Evolutionary conservation across 352 stramenopile genomes (phyloP).

Genomic region (Halophytophthora batemanensis): DNA sequence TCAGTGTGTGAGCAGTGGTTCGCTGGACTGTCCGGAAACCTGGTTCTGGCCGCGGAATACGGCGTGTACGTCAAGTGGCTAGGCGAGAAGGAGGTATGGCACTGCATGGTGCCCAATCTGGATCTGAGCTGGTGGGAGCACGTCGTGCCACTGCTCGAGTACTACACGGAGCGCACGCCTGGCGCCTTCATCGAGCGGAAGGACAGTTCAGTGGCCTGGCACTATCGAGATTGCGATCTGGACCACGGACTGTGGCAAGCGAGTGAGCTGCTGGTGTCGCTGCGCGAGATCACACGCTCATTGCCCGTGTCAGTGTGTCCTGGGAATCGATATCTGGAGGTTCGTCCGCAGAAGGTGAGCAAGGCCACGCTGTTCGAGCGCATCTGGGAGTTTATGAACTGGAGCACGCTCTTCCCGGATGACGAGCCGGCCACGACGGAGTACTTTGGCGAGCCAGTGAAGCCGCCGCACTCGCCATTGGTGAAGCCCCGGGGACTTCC

Average conservation of each 20-base stretch:
- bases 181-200: constrained; percentile 84
- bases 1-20: constrained; percentile 82
- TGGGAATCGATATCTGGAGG: constrained; percentile 72
- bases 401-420: constrained; percentile 57
- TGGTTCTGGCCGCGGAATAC: constrained; percentile 77
- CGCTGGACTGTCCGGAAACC: constrained; percentile 48
- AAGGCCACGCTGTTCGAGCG: constrained; percentile 78
- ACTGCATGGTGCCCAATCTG: constrained; percentile 80
- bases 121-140: constrained; percentile 79
- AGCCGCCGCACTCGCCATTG: constrained; percentile 41
- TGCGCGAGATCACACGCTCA: constrained; percentile 72
- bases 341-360: constrained; percentile 77
- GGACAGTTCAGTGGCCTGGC: constrained; percentile 85
- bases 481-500: constrained; percentile 36
- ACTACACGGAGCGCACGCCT: constrained; percentile 82
- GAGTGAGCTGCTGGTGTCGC: constrained; percentile 80
- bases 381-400: constrained; percentile 87
- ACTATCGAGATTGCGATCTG: constrained; percentile 88
- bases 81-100: constrained; percentile 55
- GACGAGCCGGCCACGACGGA: constrained; percentile 59
- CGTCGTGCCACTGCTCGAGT: constrained; percentile 72
- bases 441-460: constrained; percentile 67
- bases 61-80: constrained; percentile 81
- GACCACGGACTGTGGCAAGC: constrained; percentile 89
- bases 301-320: constrained; percentile 73